Base-by-base conservation (phyloP, 768 basidiomycete genomes). In the Podaxis sp. region DNA sequence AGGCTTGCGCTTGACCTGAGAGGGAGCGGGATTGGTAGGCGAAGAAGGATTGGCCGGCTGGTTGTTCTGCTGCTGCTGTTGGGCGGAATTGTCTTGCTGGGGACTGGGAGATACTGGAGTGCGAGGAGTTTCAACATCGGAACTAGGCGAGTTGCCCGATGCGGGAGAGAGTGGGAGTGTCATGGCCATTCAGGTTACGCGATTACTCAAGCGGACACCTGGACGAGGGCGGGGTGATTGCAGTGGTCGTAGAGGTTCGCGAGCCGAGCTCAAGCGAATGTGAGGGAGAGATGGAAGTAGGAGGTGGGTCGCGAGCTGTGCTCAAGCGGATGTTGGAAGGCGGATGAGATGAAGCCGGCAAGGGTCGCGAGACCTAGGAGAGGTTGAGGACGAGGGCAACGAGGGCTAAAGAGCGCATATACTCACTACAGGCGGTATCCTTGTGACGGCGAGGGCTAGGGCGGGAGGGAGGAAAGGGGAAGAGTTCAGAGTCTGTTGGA, bases 301-400 rank as follows among this genome's bases (percentile, higher is more conserved):
- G 87, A 82, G 70, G 87, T 88, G 88, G 81, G 48, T 59, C 57
- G 57, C 86, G 87, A 88, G 87, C 82, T 71, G 77, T 71, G 82
- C 89, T 88, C 86, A 85, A 88, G 86, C 86, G 85, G 67, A 66
- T 27, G 60, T 64, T 67, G 61, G 69, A 66, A 66, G 65, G 64
- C 62, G 72, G 88, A 83, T 70, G 67, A 65, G 74, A 74, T 80
- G 89, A 82, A 77, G 86, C 88, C 89, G 89, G 81, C 87, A 92
- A 93, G 91, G 91, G 91, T 93, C 90, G 90, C 90, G 90, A 93
- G 91, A 83, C 84, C 88, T 91, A 69, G 42, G 37, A 55, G 70
- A 23, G 27, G 47, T 52, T 53, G 72, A 71, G 52, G 65, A 61
- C 23, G 67, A 67, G 28, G 68, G 59, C 36, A 54, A 62, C 46